Conservation (phyloP, 2,329 filamentous ascomycete genomes). For the Bretziella fagacearum region DNA sequence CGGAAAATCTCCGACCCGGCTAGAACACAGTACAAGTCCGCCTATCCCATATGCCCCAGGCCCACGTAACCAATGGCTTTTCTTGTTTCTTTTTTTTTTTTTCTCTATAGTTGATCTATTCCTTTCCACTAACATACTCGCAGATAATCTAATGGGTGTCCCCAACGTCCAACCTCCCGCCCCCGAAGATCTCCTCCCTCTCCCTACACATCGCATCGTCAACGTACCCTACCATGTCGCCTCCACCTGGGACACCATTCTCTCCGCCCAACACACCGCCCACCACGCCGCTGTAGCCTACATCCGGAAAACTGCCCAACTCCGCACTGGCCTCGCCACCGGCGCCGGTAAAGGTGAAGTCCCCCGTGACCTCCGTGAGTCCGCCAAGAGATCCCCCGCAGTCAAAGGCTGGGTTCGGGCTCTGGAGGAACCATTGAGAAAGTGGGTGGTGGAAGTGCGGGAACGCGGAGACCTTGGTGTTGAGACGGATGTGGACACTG, state of each 20-base stretch:
- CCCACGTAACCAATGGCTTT: too few species aligned
- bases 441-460: slow-evolving; percentile 40
- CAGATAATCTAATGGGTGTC: slow-evolving; percentile 67
- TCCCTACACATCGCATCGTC: slow-evolving; percentile 56
- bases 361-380: slow-evolving; percentile 62
- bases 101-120: too few species aligned
- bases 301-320: slow-evolving; percentile 31
- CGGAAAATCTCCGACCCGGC: too few species aligned
- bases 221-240: slow-evolving; percentile 80
- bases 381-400: slow-evolving; percentile 62
- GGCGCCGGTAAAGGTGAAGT: slow-evolving; percentile 39
- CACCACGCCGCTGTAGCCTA: slow-evolving; percentile 26
- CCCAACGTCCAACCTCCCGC: slow-evolving; percentile 72
- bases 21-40: too few species aligned
- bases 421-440: slow-evolving; percentile 68
- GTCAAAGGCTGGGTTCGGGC: slow-evolving; percentile 67
- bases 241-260: slow-evolving; percentile 55
- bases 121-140: neutral
- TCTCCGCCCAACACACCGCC: slow-evolving; percentile 33
- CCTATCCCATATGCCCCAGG: neutral
- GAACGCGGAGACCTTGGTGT: slow-evolving; percentile 22
- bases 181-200: slow-evolving; percentile 66
- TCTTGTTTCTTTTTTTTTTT: too few species aligned
- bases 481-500: slow-evolving; percentile 27
- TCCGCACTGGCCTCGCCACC: slow-evolving; percentile 25